phyloP scores from a whole-genome alignment of 2,329 filamentous ascomycete genomes.

The Rutstroemia sp. region DNA sequence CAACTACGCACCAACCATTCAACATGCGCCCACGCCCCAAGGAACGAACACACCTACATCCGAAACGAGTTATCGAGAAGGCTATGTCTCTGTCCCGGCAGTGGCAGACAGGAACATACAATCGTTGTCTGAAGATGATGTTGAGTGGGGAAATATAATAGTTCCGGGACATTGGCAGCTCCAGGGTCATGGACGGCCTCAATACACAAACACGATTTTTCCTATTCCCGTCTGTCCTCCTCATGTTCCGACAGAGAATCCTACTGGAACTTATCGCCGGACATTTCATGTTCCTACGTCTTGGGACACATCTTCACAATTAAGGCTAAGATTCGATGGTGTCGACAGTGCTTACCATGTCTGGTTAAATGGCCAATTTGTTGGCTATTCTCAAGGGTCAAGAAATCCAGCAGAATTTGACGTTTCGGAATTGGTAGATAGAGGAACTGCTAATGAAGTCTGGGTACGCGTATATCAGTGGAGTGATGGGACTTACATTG shows the following conservation, averaged over 20 bases:
- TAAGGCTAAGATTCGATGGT: conserved; percentile 62
- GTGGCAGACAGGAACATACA: background rate
- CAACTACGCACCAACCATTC: conserved; percentile 39
- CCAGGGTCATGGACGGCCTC: conserved; percentile 57
- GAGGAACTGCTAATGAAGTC: conserved; percentile 43
- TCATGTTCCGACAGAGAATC: conserved; percentile 44
- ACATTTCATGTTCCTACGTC: conserved; percentile 39
- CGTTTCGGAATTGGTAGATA: conserved; percentile 44
- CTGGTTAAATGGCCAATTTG: conserved; percentile 55
- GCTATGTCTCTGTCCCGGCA: background rate
- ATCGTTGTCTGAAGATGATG: background rate
- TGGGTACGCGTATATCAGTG: conserved; percentile 63
- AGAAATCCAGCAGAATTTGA: conserved; percentile 66
- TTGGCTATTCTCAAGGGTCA: conserved; percentile 63
- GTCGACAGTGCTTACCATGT: conserved; percentile 66
- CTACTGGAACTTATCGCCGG: conserved; percentile 45
- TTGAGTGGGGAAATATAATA: conserved; percentile 32
- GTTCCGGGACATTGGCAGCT: conserved; percentile 66
- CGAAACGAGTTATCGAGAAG: background rate
- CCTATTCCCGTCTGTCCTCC: conserved; percentile 61
- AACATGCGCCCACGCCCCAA: conserved; percentile 34
- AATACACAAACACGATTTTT: conserved; percentile 59
- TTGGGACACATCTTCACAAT: conserved; percentile 37
- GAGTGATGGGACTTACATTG: conserved; percentile 62
- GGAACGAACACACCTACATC: background rate